A percentile compares a stretch with the other conserved stretches of the same genome.
These are phyloP conservation scores for Metschnikowia amazonensis DNA, from an alignment of 805 yeast genomes.

Conservation along the genomic window DNA sequence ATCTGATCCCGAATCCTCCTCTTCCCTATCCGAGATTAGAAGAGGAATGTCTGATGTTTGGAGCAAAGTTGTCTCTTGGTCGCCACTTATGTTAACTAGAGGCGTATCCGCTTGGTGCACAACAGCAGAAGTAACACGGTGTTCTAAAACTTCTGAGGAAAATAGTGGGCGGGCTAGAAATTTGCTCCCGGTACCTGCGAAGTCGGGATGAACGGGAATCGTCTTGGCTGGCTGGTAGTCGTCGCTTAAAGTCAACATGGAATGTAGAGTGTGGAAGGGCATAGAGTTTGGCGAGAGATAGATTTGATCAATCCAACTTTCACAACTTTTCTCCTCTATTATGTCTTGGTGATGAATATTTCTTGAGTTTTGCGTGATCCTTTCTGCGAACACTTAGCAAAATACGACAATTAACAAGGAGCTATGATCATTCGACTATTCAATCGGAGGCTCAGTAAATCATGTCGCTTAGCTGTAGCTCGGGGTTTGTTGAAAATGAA, in stretches of 20 bases:
- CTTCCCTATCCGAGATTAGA: constrained; percentile 31
- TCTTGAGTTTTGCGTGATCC: constrained; percentile 7
- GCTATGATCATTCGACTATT: constrained; percentile 1
- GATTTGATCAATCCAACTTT: neutral
- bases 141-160: neutral
- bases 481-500: constrained; percentile 1
- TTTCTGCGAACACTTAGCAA: constrained; percentile 7
- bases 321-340: neutral
- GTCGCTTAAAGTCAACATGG: constrained; percentile 14
- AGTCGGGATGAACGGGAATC: constrained; percentile 8
- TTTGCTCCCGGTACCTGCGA: constrained; percentile 1
- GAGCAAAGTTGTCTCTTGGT: neutral
- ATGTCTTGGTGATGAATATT: neutral
- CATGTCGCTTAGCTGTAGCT: neutral
- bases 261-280: neutral
- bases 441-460: constrained; percentile 1
- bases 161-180: neutral
- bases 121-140: neutral
- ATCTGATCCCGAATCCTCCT: constrained; percentile 25
- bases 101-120: neutral
- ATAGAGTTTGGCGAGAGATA: neutral
- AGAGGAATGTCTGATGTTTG: constrained; percentile 27
- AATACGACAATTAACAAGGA: constrained; percentile 1
- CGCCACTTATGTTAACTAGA: neutral
- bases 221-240: constrained; percentile 8